Evolutionary conservation across 2,329 filamentous ascomycete species (phyloP).

Genomic region (Diplodia mutila): DNA sequence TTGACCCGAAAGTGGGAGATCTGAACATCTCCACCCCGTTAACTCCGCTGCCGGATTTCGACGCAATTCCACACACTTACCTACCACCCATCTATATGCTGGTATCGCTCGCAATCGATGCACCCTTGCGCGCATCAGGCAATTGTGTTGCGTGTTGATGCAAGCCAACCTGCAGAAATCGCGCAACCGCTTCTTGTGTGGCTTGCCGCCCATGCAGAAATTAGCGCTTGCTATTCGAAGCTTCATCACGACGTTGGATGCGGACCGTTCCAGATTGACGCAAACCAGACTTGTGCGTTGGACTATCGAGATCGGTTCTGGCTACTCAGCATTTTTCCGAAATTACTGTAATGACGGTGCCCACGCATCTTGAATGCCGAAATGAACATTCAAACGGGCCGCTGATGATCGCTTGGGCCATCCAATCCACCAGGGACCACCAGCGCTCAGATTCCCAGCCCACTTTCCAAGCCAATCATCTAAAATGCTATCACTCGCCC

Average conservation of each 20-base stretch:
- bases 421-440: neutral
- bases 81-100: too few relatives aligned
- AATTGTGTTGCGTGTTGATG: neutral
- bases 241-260: neutral
- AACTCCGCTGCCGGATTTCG: neutral
- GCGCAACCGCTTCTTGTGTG: neutral
- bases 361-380: neutral
- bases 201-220: neutral
- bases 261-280: neutral
- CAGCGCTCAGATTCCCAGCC: neutral
- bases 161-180: neutral
- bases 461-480: neutral
- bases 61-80: neutral
- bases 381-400: too few relatives aligned
- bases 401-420: neutral
- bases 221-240: neutral
- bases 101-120: neutral
- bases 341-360: neutral
- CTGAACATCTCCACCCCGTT: slow-evolving; percentile 5
- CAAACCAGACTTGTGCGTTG: slow-evolving; percentile 9
- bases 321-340: neutral
- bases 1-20: slow-evolving; percentile 9
- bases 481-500: neutral
- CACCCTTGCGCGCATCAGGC: neutral
- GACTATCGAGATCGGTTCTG: neutral